Evolutionary conservation across 805 yeast species (phyloP), one percentile per base, ranked within the genome.

Genomic region (Lachancea mirantina): DNA sequence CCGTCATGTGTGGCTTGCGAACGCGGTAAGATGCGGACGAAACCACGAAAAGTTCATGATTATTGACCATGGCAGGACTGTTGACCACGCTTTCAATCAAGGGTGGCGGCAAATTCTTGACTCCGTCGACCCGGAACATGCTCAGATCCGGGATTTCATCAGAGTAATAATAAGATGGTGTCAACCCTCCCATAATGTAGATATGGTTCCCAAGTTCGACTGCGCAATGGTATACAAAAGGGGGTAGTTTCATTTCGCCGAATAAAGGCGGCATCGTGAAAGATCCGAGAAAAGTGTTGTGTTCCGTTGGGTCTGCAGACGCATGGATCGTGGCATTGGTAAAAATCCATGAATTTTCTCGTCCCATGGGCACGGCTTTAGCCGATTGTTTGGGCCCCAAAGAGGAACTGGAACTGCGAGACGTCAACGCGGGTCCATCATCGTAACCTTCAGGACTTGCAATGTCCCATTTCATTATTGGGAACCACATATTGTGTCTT

Each of bases 111-210:
- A 69, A 59, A 37, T 62, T 64, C 49, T 45, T 38, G 2, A 53
- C 37, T 57, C 74, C 55, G 52, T 68, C 49, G 30, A 62, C 49
- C 49, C 46, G 31, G 56, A 56, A 43, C 46, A 61, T 45, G 38
- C 55, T 43, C 43, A 67, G 28, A 61, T 59, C 49, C 4, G 59
- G 55, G 7, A 49, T 47, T 21, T 46, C 50, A 15, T 46, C 46
- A 21, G 49, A 49, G 18, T 43, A 47, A 11, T 44, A 38, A 26
- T 46, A 39, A 19, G 46, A 49, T 14, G 57, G 55, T 30, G 49
- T 43, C 21, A 68, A 42, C 0, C 80, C 80, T 16, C 79, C 79
- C 16, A 64, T 40, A 0, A 63, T 40, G 35, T 55, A 67, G 3
- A 67, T 52, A n/a, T 52, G 54, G 13, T 58, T 63, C 14, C 57